Percentiles rank a stretch among this genome's conserved stretches.
phyloP scores from a whole-genome alignment of 129 eudicot species.

The Scalesia atractyloides region DNA sequence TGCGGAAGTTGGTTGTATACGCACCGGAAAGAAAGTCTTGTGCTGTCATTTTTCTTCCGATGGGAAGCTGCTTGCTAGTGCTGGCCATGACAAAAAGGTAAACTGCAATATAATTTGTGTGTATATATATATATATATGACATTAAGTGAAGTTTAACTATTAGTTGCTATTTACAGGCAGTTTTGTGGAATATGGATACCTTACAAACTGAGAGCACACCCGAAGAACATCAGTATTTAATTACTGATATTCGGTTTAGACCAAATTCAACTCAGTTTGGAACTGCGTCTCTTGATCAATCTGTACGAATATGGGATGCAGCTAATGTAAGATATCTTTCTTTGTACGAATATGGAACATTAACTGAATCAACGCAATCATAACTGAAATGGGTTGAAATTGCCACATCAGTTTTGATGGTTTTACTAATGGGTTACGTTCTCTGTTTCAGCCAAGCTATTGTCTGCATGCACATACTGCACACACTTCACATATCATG shows the following conservation, averaged over 20 bases:
- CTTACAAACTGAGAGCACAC: constrained; percentile 77
- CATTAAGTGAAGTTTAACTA: constrained; percentile 3
- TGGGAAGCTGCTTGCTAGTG: constrained; percentile 96
- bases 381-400: neutral
- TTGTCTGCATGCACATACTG: constrained; percentile 74
- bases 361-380: neutral
- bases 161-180: constrained; percentile 49
- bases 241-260: constrained; percentile 84
- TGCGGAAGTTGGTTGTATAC: constrained; percentile 85
- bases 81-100: constrained; percentile 97
- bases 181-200: constrained; percentile 93
- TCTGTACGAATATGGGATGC: constrained; percentile 97
- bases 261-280: constrained; percentile 87
- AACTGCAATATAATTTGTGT: neutral
- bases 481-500: constrained; percentile 73
- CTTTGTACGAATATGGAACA: constrained; percentile 5
- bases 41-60: constrained; percentile 97
- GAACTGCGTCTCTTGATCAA: constrained; percentile 78
- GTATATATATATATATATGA: neutral
- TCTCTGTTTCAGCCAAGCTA: constrained; percentile 77
- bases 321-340: constrained; percentile 58
- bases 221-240: constrained; percentile 75
- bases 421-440: constrained; percentile 18
- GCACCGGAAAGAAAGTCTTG: constrained; percentile 86
- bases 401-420: constrained; percentile 3